A percentile compares a stretch with the other conserved stretches of the same genome.
Evolutionary conservation across 768 basidiomycete species (phyloP).

Genomic region (Panellus pusillus): DNA sequence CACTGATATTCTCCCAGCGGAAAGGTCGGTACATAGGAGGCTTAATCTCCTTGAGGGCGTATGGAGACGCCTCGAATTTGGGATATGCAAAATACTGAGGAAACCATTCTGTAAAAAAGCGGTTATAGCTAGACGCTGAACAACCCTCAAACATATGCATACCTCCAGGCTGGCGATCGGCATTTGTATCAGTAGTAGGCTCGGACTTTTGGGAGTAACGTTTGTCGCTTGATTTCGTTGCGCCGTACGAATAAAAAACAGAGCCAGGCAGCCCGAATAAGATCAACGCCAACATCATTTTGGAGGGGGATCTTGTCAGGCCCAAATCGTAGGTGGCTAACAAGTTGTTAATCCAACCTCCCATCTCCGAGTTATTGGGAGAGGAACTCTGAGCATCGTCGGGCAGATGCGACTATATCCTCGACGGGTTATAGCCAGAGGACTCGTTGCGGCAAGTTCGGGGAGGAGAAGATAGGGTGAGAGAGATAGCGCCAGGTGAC

Average conservation of each 20-base stretch:
- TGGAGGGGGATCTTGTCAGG: not conserved
- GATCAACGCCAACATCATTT: not conserved
- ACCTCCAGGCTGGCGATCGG: too few relatives aligned
- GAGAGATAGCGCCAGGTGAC: too few relatives aligned
- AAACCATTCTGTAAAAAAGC: conserved; percentile 46
- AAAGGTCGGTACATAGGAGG: conserved; percentile 70
- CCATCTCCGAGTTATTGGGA: not conserved
- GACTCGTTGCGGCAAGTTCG: too few relatives aligned
- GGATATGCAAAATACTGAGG: conserved; percentile 55
- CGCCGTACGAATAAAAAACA: not conserved
- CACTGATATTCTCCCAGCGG: conserved; percentile 65
- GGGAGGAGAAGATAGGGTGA: too few relatives aligned
- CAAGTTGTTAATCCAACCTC: conserved; percentile 9
- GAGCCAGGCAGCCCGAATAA: not conserved
- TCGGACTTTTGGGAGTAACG: too few relatives aligned
- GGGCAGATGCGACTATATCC: too few relatives aligned
- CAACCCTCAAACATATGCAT: not conserved
- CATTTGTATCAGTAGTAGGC: too few relatives aligned
- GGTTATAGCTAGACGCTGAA: not conserved
- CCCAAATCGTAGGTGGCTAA: not conserved
- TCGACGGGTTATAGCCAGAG: not conserved
- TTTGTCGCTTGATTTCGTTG: too few relatives aligned
- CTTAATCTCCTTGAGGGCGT: conserved; percentile 43
- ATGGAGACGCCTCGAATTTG: conserved; percentile 39
- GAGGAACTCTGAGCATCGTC: too few relatives aligned